Evolutionary conservation across 805 yeast genomes (phyloP), one percentile per base, ranked within the genome.

Genomic region (Wickerhamomyces tratensis): DNA sequence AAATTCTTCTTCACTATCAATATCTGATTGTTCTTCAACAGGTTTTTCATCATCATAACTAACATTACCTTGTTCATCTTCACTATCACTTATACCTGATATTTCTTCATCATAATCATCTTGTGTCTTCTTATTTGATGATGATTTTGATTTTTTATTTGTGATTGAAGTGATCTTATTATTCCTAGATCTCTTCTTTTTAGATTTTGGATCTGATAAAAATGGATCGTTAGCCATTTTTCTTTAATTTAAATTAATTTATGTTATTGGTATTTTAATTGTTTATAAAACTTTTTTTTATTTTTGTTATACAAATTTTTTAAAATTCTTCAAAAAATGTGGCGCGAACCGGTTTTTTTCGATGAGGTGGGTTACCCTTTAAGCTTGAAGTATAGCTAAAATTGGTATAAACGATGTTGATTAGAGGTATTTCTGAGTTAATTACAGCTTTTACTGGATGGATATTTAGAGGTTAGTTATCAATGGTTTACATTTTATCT

Each of bases 1-100:
- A 49, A 79, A 77, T 51, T 82, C 94, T 50, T 81, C 93, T 31
- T 82, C 91, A 12, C 83, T 78, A 13, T 74, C 76, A 25, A 74
- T 47, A n/a, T 65, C 68, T 25, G 66, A 71, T 10, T 46, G 60
- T 25, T 62, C 68, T 9, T 59, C 64, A 10, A 53, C 58, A 5
- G 51, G 66, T 10, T 57, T 66, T 2, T 48, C 61, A 15, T 59
- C 61, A 11, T 54, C 62, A 29, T 48, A 51, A 1, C 60, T 55
- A 11, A 60, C 71, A 39, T 65, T 67, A 12, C 67, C 71, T 35
- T 67, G 69, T 35, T 66, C 74, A 25, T 67, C 74, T 33, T 71
- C 82, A 27, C 71, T 63, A 13, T 71, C 77, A 43, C 74, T 68
- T 33, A 58, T 64, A 40, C 69, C 74, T 5, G 79, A 68, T 38